Percentiles rank a stretch among this genome's conserved stretches.
phyloP scores from a whole-genome alignment of 768 basidiomycete genomes.

The Tricholoma bakamatsutake region DNA sequence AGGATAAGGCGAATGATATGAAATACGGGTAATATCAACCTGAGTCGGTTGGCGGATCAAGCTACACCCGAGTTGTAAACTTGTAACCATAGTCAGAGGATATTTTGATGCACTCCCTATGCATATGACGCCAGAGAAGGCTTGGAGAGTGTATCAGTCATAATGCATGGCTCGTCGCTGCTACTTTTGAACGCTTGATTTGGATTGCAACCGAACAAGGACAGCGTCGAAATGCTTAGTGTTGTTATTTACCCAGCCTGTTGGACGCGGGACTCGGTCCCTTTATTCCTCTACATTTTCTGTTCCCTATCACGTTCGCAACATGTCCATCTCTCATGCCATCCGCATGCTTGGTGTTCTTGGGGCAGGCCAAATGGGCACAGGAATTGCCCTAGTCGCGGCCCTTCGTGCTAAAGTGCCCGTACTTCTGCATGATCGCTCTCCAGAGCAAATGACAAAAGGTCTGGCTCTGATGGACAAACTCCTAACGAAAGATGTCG shows the following conservation, averaged over 20 bases:
- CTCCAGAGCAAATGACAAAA: constrained; percentile 63
- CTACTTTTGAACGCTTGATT: too few relatives aligned
- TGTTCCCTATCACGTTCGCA: not conserved
- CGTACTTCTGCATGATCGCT: constrained; percentile 81
- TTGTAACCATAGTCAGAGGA: constrained; percentile 48
- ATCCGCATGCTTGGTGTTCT: constrained; percentile 73
- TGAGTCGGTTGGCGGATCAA: too few relatives aligned
- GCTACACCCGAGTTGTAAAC: constrained; percentile 23
- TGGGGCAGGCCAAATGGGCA: constrained; percentile 86
- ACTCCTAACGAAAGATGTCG: constrained; percentile 83
- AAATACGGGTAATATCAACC: too few relatives aligned
- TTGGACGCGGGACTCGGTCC: too few relatives aligned
- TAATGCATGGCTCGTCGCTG: too few relatives aligned
- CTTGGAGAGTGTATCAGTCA: too few relatives aligned
- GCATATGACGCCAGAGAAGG: too few relatives aligned
- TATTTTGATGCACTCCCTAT: constrained; percentile 26
- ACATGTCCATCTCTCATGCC: constrained; percentile 61
- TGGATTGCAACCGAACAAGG: too few relatives aligned
- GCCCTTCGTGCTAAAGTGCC: constrained; percentile 82
- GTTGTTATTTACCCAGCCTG: not conserved
- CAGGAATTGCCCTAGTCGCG: constrained; percentile 86
- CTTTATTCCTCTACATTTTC: not conserved
- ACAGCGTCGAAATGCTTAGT: not conserved
- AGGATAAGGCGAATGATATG: too few relatives aligned
- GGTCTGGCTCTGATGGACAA: constrained; percentile 73